Base-by-base conservation (phyloP, 2,329 filamentous ascomycete genomes). In the Phialemonium atrogriseum region DNA sequence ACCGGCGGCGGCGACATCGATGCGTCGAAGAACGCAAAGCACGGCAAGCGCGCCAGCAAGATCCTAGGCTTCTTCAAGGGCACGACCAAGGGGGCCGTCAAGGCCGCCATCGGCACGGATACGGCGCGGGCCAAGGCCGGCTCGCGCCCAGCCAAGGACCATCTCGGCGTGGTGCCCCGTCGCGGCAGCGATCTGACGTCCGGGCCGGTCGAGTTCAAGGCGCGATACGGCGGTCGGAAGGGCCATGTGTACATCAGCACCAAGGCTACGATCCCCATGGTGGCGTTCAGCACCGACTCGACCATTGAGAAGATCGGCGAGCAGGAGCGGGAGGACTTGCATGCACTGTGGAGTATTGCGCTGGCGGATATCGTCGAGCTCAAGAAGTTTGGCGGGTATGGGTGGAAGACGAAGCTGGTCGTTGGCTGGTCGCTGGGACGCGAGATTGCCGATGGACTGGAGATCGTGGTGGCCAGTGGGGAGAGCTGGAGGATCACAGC, bases 381-480 rank as follows among this genome's bases (percentile, higher is more conserved):
- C 32, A 81, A 77, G 52, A 93, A 93, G 58, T 62, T 88, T 2
- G 84, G 85, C 5, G 85, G 85, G 0, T 64, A 88, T 21, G 84
- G 84, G 0, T 93, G 84, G 84, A 93, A 91, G 58, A 77, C 77
- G 2, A 89, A 86, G 60, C 59, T 91, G 30, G 69, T 91, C 2
- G 81, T 91, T 1, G 84, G 84, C 0, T 86, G 85, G 83, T 78
- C 81, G 1, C 68, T 85, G 46, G 72, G 76, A 1, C 68, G 77
- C 28, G 77, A 88, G 52, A 74, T 91, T 18, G 75, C 80, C 0
- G 85, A 91, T 58, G 84, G 83, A 0, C 44, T 93, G 42, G 66
- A 84, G 41, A 73, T 89, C 41, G 61, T 62, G 16, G 75, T 76
- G n/a, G 63, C 62, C 33, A 56, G 56, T 10, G 73, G 79, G 0